Base-by-base conservation (phyloP, 2,329 filamentous ascomycete species). In the Talaromyces sp. region DNA sequence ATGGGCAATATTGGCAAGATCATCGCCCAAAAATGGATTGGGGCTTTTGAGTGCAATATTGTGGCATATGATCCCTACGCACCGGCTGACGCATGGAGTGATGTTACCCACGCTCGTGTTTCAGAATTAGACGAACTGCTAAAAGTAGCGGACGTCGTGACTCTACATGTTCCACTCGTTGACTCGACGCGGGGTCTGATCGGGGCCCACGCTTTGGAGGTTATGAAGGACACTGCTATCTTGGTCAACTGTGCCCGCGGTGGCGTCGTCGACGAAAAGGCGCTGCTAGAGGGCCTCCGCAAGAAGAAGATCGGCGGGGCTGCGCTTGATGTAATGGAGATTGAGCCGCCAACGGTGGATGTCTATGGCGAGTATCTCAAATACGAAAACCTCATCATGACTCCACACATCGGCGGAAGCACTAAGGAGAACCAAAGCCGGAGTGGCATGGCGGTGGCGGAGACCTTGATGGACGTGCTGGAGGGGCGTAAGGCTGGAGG, bases 391-490 rank as follows among this genome's bases (percentile, higher is more conserved):
- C 68, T 72, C 8, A 60, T 77, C 2, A 75, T 77, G 60, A 78
- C 75, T 7, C 77, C 77, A 2, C 77, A 80, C 55, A 71, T 80
- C 42, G 79, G 79, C 5, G 78, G 76, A 2, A 72, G 77, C 0
- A 81, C 79, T 6, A 65, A 64, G 15, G 68, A 75, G 60, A 75
- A 69, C 9, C 75, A 77, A 60, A 60, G 52, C n/a, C 51, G 39
- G 6, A 62, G 22, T 55, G 53, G 60, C 13, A 25, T 56, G 19
- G 57, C 57, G 13, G 57, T 60, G 51, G 68, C 69, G 55, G 65
- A 67, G 30, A 73, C 70, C n/a, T 70, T 72, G 4, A 66, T 68
- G 52, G 67, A 66, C n/a, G 73, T 72, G 4, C 65, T 75, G 2
- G 70, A 75, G 22, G 62, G 47, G 9, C 32, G 39, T 0, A 33